Evolutionary conservation across 2,329 filamentous ascomycete species (phyloP).

Genomic region (Coccinonectria pachysandricola): DNA sequence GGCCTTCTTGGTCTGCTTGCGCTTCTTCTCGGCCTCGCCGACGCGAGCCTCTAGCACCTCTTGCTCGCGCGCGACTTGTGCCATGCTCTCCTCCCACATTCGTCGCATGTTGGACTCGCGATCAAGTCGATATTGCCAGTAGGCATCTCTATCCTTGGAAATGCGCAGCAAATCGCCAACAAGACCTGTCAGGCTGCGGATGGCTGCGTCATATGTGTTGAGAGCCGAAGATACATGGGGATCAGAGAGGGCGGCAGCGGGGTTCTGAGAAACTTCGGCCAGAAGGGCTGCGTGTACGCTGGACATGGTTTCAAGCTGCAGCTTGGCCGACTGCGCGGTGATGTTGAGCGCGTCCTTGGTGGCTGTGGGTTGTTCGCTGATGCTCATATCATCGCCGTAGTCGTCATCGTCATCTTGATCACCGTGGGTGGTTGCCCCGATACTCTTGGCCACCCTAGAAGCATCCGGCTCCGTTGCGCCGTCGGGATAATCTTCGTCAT

Average conservation of each 20-base stretch:
- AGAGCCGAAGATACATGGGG: conserved; percentile 67
- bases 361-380: conserved; percentile 59
- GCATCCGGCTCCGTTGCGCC: conserved; percentile 34
- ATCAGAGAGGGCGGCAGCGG: conserved; percentile 64
- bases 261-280: conserved; percentile 54
- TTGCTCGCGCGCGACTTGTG: conserved; percentile 87
- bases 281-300: conserved; percentile 78
- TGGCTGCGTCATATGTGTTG: conserved; percentile 77
- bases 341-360: conserved; percentile 95
- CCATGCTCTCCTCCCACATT: conserved; percentile 99
- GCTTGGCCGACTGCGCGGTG: conserved; percentile 84
- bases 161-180: conserved; percentile 84
- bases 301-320: conserved; percentile 84
- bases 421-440: conserved; percentile 24
- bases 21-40: conserved; percentile 81
- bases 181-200: conserved; percentile 75
- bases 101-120: conserved; percentile 83
- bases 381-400: conserved; percentile 63
- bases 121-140: conserved; percentile 93
- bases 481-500: conserved; percentile 44
- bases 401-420: conserved; percentile 64
- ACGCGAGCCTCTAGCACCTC: conserved; percentile 82
- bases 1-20: conserved; percentile 79
- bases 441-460: conserved; percentile 27
- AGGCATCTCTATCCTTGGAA: conserved; percentile 84